Conservation (phyloP, 352 stramenopile species). For the Pythium aristosporum region DNA sequence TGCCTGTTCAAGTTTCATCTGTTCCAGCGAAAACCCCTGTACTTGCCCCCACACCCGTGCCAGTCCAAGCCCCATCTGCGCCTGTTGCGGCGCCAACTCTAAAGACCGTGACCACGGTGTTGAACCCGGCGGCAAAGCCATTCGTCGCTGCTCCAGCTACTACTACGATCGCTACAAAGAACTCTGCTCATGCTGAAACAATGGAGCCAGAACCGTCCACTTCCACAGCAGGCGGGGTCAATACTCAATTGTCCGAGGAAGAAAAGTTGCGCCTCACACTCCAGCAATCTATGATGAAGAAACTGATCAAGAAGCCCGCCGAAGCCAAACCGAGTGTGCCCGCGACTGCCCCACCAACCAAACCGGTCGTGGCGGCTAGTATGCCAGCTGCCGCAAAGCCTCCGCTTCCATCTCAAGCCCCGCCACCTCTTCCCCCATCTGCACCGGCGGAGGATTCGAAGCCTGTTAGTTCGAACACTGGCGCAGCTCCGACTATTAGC, state of each 20-base stretch:
- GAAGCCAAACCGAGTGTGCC: background rate
- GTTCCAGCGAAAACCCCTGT: conserved; percentile 1
- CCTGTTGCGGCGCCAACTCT: conserved; percentile 8
- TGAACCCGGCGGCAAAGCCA: conserved; percentile 15
- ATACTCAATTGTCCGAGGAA: conserved; percentile 38
- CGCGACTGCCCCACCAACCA: conserved; percentile 1
- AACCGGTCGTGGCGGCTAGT: conserved; percentile 2
- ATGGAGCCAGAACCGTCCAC: conserved; percentile 8
- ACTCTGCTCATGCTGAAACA: conserved; percentile 6
- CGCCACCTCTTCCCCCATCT: background rate
- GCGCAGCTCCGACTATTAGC: conserved; percentile 29
- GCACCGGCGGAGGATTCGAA: background rate
- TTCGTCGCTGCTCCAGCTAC: conserved; percentile 1
- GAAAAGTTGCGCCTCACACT: conserved; percentile 66
- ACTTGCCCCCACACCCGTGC: background rate
- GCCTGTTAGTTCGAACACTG: background rate
- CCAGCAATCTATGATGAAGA: conserved; percentile 71
- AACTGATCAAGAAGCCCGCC: conserved; percentile 28
- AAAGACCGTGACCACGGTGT: conserved; percentile 7
- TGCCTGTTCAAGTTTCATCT: background rate
- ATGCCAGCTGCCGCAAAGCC: conserved; percentile 7
- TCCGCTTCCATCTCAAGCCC: conserved; percentile 12
- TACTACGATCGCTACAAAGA: background rate
- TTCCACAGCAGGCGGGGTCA: background rate
- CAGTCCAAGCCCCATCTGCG: background rate